Percentiles rank a stretch among this genome's conserved stretches.
Conservation (phyloP, 805 yeast genomes). For the Yamadazyma endophytica region DNA sequence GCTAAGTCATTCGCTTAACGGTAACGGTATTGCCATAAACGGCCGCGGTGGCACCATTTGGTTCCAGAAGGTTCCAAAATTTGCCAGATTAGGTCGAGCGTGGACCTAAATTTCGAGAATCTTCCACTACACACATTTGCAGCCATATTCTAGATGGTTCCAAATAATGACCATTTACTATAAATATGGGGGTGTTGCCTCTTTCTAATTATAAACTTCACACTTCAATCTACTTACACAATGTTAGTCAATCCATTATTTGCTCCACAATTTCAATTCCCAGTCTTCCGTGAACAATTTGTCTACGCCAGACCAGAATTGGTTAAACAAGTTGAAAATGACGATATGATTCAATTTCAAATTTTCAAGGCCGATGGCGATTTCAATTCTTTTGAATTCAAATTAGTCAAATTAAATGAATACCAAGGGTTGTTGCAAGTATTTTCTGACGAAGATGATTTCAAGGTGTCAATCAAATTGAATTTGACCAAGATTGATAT, state of each 20-base stretch:
- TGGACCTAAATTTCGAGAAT: too few species aligned
- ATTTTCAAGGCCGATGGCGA: constrained; percentile 30
- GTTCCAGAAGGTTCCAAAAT: too few species aligned
- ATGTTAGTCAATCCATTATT: constrained; percentile 16
- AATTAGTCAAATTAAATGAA: constrained; percentile 22
- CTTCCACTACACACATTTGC: too few species aligned
- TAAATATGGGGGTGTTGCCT: constrained; percentile 3
- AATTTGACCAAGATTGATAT: constrained; percentile 25
- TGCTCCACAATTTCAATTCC: constrained; percentile 6
- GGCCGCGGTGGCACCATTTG: too few species aligned
- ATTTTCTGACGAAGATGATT: constrained; percentile 22
- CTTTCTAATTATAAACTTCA: too few species aligned
- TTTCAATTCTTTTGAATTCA: constrained; percentile 31
- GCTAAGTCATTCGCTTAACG: too few species aligned
- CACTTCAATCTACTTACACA: constrained; percentile 2
- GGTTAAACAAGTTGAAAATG: constrained; percentile 32
- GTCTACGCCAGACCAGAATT: constrained; percentile 20
- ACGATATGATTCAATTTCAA: constrained; percentile 31
- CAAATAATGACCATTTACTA: too few species aligned
- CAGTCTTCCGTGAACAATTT: constrained; percentile 6
- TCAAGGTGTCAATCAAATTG: constrained; percentile 29
- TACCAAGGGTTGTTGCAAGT: constrained; percentile 30
- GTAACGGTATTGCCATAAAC: too few species aligned
- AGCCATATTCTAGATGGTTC: too few species aligned
- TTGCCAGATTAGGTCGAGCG: too few species aligned